Evolutionary conservation across 108 stramenopile species (phyloP).

Genomic region (Cyclostephanos tholiformis): DNA sequence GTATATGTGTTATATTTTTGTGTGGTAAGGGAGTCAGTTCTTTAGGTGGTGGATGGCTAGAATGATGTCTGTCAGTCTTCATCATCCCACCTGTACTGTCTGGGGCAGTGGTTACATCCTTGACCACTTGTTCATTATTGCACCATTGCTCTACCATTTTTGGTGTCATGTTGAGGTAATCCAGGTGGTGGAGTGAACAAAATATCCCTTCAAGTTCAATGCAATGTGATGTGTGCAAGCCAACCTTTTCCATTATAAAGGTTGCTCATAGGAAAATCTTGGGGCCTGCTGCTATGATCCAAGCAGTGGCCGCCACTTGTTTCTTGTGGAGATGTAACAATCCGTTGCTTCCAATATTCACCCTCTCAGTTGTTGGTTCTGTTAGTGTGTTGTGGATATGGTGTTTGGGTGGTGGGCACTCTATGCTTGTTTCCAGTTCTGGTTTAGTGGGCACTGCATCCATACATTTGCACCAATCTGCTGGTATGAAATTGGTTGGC

Average conservation of each 20-base stretch:
- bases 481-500: no score
- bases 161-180: neutral
- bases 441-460: no score
- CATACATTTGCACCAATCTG: no score
- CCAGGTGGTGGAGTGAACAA: constrained; percentile 9
- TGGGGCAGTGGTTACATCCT: neutral
- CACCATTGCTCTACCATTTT: constrained; percentile 12
- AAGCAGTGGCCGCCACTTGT: constrained; percentile 12
- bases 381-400: neutral
- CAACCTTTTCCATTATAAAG: constrained; percentile 15
- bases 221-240: no score
- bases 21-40: neutral
- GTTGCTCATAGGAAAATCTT: neutral
- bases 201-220: no score
- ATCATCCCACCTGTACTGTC: neutral
- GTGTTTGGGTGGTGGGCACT: no score
- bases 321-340: neutral
- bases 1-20: neutral
- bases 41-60: constrained; percentile 9
- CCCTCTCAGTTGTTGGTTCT: neutral
- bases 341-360: constrained; percentile 8
- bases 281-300: neutral
- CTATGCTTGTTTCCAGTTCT: no score
- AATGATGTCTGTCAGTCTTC: no score
- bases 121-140: constrained; percentile 3